Base-by-base conservation (phyloP, 2,329 filamentous ascomycete genomes). In the Diaporthe helianthi region DNA sequence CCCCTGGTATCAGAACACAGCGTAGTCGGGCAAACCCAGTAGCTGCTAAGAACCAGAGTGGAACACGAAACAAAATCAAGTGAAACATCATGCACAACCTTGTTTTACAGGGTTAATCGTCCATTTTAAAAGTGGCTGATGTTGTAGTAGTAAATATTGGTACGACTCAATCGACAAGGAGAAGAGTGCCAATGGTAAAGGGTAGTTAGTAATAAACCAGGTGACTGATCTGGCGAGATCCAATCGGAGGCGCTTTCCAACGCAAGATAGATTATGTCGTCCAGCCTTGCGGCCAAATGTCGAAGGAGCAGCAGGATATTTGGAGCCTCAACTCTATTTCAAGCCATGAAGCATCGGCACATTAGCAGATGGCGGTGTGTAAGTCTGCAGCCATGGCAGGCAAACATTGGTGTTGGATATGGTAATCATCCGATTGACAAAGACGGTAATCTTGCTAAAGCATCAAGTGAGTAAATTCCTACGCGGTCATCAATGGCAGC, bases 11-110 rank as follows among this genome's bases (percentile, higher is more conserved):
- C 26, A 6, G 12, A 41, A 17, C 44, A 51, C 52, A 46, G 26
- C 31, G 22, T 54, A 15, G 17, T 19, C 9, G 26, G 31, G 26
- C 52, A 64, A 69, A 51, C 53, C 41, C 24, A 63, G 41, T 36
- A 67, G 66, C 49, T 71, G 49, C 60, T 26, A 38, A 38, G 24
- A 19, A 47, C 41, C 58, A 63, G 58, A n/a, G n/a, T n/a, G n/a
- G 36, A 51, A 49, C 33, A 69, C 52, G 24, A 66, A 31, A 68
- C 46, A 38, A 58, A 51, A 64, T 46, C 54, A 67, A 71, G 66
- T 22, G 31, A 49, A 41, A 26, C 22, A 29, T 46, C 9, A 58
- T 51, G 54, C 29, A n/a, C n/a, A n/a, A n/a, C 41, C 44, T 49
- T 47, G 17, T 31, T 60, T 44, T 13, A 46, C 17, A 29, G 44